Evolutionary conservation across 305 asterid genomes (phyloP), one percentile per base, ranked within the genome.

Genomic region (Fraxinus sp.): DNA sequence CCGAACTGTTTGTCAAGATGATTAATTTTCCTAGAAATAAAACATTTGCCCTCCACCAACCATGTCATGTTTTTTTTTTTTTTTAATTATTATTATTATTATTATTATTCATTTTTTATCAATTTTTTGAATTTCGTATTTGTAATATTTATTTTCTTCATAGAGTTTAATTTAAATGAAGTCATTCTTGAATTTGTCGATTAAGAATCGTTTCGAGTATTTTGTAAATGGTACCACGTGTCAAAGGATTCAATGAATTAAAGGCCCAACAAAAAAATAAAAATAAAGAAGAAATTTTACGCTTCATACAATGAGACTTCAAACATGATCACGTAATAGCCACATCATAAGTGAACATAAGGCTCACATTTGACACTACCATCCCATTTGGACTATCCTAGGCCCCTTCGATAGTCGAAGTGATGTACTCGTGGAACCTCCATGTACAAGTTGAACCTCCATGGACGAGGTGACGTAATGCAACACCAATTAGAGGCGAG

Each of bases 121-220:
- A 5, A 20, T 79, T 33, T 71, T 37, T 16, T 75, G 81, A 32
- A 62, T 37, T 57, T 57, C 32, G 57, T 18, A 26, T 46, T 39
- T 82, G 82, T 85, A 85, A 66, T 62, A 9, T 74, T 39, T 73
- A 28, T 76, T n/a, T 24, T 18, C 59, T 41, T 20, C 36, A 30
- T 68, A 66, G 4, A 32, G 39, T 18, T 70, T 70, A 13, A 70
- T 16, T 30, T 30, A 30, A 70, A 11, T 70, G 41, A 49, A 49
- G 20, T 49, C 59, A 49, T 49, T 49, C 59, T 49, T 49, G 59
- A 13, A 49, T 49, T 14, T 49, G 20, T 49, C 59, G 59, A 49
- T 49, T 49, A 14, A 49, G 59, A 49, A 49, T 14, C 18, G 16
- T 30, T 43, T 39, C 13, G 57, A 14, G 57, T 16, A 16, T 52